Evolutionary conservation across 805 yeast genomes (phyloP).

Genomic region (Teunomyces pallodes): DNA sequence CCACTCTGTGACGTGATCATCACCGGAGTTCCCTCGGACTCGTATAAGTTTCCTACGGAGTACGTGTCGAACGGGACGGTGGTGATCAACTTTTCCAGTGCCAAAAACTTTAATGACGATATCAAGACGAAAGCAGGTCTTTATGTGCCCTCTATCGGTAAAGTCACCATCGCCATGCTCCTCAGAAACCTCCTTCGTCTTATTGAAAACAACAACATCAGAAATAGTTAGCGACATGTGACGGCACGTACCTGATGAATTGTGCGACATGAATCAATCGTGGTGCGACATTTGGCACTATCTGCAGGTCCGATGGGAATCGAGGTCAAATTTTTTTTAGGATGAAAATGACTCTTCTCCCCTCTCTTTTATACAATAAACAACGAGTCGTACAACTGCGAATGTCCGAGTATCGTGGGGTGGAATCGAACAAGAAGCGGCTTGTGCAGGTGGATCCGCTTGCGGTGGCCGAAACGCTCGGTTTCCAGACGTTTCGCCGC

Average conservation of each 20-base stretch:
- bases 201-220: constrained; percentile 56
- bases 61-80: constrained; percentile 83
- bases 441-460: constrained; percentile 45
- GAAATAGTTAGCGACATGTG: constrained; percentile 7
- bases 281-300: not conserved
- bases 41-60: constrained; percentile 83
- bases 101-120: constrained; percentile 79
- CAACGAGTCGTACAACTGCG: not conserved
- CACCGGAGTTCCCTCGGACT: constrained; percentile 89
- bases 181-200: constrained; percentile 84
- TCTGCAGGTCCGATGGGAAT: constrained; percentile 1
- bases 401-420: not conserved
- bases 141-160: constrained; percentile 94
- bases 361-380: not conserved
- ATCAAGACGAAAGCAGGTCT: constrained; percentile 84
- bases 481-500: constrained; percentile 69
- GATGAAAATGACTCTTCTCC: too few species aligned
- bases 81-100: constrained; percentile 84
- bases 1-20: constrained; percentile 83
- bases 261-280: too few species aligned
- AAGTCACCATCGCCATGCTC: constrained; percentile 93
- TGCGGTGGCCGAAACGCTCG: constrained; percentile 66
- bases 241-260: too few species aligned
- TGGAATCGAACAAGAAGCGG: constrained; percentile 7
- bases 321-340: not conserved